Evolutionary conservation across 352 stramenopile species (phyloP).

Genomic region (Blastocystis hominis): DNA sequence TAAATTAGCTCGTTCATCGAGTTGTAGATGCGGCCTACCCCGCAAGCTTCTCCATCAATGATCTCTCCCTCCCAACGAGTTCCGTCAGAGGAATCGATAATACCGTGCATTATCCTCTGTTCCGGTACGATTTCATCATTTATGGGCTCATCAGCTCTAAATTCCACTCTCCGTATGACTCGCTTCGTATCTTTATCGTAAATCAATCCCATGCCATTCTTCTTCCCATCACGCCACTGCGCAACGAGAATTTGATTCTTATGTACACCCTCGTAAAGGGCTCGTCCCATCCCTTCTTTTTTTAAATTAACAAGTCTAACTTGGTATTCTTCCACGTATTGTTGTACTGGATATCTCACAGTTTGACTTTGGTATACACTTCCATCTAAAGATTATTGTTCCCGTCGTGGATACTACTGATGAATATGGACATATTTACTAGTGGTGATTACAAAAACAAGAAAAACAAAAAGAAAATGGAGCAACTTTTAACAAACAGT

Average conservation of each 20-base stretch:
- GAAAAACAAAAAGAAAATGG: not conserved
- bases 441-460: not conserved
- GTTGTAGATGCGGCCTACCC: constrained; percentile 3
- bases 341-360: not conserved
- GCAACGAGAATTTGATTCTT: constrained; percentile 13
- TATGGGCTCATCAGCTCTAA: not conserved
- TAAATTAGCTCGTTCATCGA: constrained; percentile 10
- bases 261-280: constrained; percentile 18
- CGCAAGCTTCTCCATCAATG: constrained; percentile 15
- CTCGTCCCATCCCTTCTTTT: constrained; percentile 30
- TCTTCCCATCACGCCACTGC: constrained; percentile 3
- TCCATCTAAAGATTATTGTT: not conserved
- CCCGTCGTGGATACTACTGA: too few relatives aligned
- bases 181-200: constrained; percentile 39
- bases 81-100: not conserved
- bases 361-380: constrained; percentile 15
- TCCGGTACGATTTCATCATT: not conserved
- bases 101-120: not conserved
- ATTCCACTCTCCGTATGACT: constrained; percentile 12
- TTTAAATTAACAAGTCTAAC: constrained; percentile 28
- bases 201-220: constrained; percentile 32
- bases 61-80: constrained; percentile 33
- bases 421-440: too few relatives aligned
- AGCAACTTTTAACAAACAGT: not conserved
- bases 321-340: constrained; percentile 39